Evolutionary conservation across 1,284 basidiomycete genomes (phyloP), one percentile per base, ranked within the genome.

Genomic region (Exobasidium cylindrosporum): DNA sequence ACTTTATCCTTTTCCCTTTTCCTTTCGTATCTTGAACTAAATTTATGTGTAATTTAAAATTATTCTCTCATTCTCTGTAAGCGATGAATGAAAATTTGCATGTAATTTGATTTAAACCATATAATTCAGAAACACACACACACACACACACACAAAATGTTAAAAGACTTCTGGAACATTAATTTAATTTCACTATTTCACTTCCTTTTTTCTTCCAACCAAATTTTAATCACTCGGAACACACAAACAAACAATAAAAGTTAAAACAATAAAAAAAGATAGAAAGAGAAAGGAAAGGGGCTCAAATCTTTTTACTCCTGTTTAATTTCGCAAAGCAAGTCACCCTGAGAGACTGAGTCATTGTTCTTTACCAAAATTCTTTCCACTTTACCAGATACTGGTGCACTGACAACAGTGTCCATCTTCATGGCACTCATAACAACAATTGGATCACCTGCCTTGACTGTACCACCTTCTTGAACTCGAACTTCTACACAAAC

Each of bases 401-500:
- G 93, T 26, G 93, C 90, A 28, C 92, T 94, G 52, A 97, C 91
- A 63, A 91, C 88, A 67, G 90, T 92, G 84, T 98, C 95, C 54
- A 88, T 89, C 45, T 82, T 82, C 81, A 82, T 82, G 58, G 82
- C 81, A 56, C 79, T 81, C 72, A 81, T 79, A 63, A 82, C 77
- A 66, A 88, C 90, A 65, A 93, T 83, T 67, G 92, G 90, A 82
- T 99, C 96, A 65, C 96, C 96, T 81, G 92, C 95, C 88, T 91
- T 96, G 82, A 99, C 92, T 78, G 93, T 88, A 67, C 93, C 89
- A 54, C 92, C 93, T 82, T 97, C 94, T 83, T 96, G 92, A 65
- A 96, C 94, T 70, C 95, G 86, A 57, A 99, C 92, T 82, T 98
- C 96, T 28, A 98, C 90, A 57, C 98, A 92, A 56, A 98, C 95